phyloP scores from a whole-genome alignment of 805 yeast genomes.

The Candida vartiovaarae region DNA sequence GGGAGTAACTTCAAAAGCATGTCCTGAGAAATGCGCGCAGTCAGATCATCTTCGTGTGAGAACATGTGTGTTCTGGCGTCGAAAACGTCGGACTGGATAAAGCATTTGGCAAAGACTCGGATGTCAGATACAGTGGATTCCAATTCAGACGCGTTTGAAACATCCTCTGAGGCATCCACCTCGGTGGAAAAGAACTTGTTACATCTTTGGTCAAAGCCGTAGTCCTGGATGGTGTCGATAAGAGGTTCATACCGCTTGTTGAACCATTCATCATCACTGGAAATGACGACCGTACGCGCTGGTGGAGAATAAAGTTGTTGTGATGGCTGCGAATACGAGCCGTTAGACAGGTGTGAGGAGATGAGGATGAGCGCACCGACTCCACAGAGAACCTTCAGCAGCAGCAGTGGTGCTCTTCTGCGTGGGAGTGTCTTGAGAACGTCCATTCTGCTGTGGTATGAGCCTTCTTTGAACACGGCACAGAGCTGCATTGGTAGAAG shows the following conservation, averaged over 20 bases:
- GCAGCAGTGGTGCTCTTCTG: no score
- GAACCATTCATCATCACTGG: background rate
- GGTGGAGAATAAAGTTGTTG: no score
- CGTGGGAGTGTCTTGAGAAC: no score
- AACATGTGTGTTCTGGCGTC: background rate
- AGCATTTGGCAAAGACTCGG: conserved; percentile 19
- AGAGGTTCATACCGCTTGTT: background rate
- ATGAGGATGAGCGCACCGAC: no score
- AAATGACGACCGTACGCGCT: no score
- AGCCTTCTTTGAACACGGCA: no score
- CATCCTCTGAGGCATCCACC: background rate
- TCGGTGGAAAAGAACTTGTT: background rate
- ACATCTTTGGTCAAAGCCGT: background rate
- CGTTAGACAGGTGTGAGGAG: no score
- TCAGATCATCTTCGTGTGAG: no score
- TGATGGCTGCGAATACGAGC: no score
- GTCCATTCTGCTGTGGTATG: no score
- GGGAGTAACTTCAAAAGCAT: conserved; percentile 32
- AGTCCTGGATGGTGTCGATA: background rate
- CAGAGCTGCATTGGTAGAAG: no score
- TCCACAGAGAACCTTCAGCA: no score
- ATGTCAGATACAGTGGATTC: conserved; percentile 9
- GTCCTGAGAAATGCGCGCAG: conserved; percentile 21
- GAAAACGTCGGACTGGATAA: conserved; percentile 6
- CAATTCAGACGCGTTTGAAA: background rate